phyloP scores from a whole-genome alignment of 2,329 filamentous ascomycete genomes.

The Arthrobotrys pseudoclavata region DNA sequence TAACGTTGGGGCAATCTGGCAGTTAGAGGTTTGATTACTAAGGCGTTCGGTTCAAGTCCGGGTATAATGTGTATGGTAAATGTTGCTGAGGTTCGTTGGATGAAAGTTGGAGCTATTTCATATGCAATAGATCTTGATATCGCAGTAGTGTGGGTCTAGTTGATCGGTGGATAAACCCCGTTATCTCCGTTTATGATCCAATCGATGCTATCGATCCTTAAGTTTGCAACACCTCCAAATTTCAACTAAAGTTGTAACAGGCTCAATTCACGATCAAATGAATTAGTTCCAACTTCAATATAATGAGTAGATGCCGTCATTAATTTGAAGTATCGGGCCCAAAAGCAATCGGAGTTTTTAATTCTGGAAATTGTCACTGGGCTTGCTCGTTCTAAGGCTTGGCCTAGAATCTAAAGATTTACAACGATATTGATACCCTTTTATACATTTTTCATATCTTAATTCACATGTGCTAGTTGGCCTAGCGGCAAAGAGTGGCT shows the following conservation, averaged over 20 bases:
- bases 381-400: too few species aligned
- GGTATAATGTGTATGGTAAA: conserved; percentile 5
- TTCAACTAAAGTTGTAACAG: background rate
- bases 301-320: too few species aligned
- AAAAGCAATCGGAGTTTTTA: too few species aligned
- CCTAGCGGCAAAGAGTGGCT: too few species aligned
- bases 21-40: conserved; percentile 35
- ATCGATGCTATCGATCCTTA: background rate
- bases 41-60: conserved; percentile 34
- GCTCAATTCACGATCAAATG: too few species aligned
- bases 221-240: background rate
- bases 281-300: too few species aligned
- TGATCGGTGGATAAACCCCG: conserved; percentile 12
- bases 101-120: background rate
- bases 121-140: conserved; percentile 12
- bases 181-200: background rate
- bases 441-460: too few species aligned
- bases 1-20: conserved; percentile 2
- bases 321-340: too few species aligned
- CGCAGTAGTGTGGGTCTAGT: conserved; percentile 3
- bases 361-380: too few species aligned
- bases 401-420: too few species aligned
- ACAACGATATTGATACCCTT: too few species aligned
- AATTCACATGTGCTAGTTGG: too few species aligned
- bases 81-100: background rate